phyloP scores from a whole-genome alignment of 768 basidiomycete species.

The Boletales sp. region DNA sequence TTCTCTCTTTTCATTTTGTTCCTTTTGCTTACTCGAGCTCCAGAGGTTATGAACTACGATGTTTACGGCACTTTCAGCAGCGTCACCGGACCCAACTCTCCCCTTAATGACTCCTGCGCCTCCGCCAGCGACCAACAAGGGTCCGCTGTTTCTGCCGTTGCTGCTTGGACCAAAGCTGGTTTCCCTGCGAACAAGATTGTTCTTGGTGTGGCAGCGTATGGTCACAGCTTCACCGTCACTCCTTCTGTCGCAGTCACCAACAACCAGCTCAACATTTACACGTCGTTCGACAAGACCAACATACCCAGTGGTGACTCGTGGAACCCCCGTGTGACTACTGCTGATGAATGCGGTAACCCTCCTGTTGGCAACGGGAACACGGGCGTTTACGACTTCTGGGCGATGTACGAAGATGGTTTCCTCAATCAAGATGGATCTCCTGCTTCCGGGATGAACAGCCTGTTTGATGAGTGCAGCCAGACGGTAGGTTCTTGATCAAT shows the following conservation, averaged over 20 bases:
- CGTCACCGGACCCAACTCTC: conserved; percentile 77
- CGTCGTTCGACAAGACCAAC: conserved; percentile 43
- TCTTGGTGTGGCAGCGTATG: conserved; percentile 82
- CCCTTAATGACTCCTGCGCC: conserved; percentile 76
- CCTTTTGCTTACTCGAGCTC: conserved; percentile 28
- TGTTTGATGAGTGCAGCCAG: conserved; percentile 66
- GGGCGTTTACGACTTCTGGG: conserved; percentile 64
- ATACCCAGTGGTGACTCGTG: conserved; percentile 55
- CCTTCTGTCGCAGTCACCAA: conserved; percentile 21
- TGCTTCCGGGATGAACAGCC: conserved; percentile 47
- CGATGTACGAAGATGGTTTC: conserved; percentile 54
- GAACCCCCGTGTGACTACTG: conserved; percentile 43
- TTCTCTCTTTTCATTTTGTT: conserved; percentile 11
- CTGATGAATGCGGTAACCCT: conserved; percentile 58
- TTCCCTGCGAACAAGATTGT: conserved; percentile 71
- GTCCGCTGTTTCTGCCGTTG: conserved; percentile 72
- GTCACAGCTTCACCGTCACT: conserved; percentile 59
- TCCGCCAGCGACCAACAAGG: conserved; percentile 55
- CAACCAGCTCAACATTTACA: conserved; percentile 42
- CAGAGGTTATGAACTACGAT: conserved; percentile 71
- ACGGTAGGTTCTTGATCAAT: conserved; percentile 47
- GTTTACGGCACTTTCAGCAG: conserved; percentile 51
- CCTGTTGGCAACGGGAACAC: conserved; percentile 40
- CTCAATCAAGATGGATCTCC: conserved; percentile 46
- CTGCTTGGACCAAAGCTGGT: conserved; percentile 72